Evolutionary conservation across 1,139 yeast species (phyloP).

Genomic region (Protomyces pachydermus): DNA sequence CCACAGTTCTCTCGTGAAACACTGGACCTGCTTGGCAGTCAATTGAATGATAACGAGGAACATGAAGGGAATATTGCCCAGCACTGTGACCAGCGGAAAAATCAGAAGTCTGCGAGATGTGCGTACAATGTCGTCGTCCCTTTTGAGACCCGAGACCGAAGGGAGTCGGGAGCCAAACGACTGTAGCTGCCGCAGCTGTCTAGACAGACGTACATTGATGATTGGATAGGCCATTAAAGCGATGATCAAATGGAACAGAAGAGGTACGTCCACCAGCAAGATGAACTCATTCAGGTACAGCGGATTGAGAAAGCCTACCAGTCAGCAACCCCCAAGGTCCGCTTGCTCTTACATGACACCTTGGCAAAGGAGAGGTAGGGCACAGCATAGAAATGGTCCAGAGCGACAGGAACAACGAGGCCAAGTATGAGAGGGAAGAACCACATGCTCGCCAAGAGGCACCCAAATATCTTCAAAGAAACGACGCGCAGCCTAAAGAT

Average conservation of each 20-base stretch:
- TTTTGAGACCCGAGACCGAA: not conserved
- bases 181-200: not conserved
- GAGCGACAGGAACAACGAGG: not conserved
- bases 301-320: not conserved
- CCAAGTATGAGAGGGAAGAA: not conserved
- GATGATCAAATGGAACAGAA: not conserved
- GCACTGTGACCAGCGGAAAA: not conserved
- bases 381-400: not conserved
- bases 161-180: not conserved
- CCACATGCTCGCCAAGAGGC: not conserved
- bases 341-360: not conserved
- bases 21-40: too few relatives aligned
- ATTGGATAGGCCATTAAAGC: not conserved
- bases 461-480: not conserved
- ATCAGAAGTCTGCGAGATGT: not conserved
- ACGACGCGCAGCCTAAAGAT: not conserved
- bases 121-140: not conserved
- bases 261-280: not conserved
- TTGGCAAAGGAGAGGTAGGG: not conserved
- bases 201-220: not conserved
- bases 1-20: not conserved
- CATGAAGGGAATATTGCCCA: not conserved
- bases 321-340: not conserved
- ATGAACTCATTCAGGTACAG: not conserved
- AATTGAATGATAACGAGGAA: not conserved